A percentile compares a stretch with the other conserved stretches of the same genome.
Evolutionary conservation across 106 monocot genomes (phyloP).

Genomic region (Vanilla planifolia): DNA sequence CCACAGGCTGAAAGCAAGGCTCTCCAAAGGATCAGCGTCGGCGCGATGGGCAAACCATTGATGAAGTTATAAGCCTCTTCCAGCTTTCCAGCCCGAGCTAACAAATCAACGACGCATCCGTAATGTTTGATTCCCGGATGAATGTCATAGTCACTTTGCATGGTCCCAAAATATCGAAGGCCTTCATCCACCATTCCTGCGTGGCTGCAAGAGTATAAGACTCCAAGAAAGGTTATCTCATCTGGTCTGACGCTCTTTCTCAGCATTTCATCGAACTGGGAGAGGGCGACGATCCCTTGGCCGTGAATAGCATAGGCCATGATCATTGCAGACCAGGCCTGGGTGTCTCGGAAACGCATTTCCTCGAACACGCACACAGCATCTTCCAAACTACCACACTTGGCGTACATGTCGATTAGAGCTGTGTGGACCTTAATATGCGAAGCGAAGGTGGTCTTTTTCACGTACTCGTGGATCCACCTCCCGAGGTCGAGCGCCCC

Average conservation of each 20-base stretch:
- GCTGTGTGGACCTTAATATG: conserved; percentile 55
- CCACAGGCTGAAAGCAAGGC: conserved; percentile 56
- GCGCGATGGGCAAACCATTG: conserved; percentile 32
- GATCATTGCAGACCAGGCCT: conserved; percentile 83
- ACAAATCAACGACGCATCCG: conserved; percentile 64
- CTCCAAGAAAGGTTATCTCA: conserved; percentile 66
- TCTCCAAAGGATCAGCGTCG: conserved; percentile 66
- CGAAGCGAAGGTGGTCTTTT: conserved; percentile 29
- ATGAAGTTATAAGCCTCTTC: conserved; percentile 57
- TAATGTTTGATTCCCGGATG: conserved; percentile 62
- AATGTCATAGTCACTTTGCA: conserved; percentile 25
- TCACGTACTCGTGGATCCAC: conserved; percentile 61
- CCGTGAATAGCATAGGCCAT: conserved; percentile 67
- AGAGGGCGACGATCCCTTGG: conserved; percentile 31
- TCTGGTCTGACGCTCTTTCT: conserved; percentile 37
- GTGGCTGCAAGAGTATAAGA: conserved; percentile 78
- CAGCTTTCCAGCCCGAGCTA: conserved; percentile 50
- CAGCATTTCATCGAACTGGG: conserved; percentile 44
- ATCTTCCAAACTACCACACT: conserved; percentile 76
- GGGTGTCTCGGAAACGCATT: conserved; percentile 49
- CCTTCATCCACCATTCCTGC: conserved; percentile 67
- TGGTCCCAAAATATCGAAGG: conserved; percentile 38
- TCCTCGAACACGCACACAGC: conserved; percentile 42
- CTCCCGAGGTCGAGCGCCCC: conserved; percentile 62
- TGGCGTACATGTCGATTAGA: conserved; percentile 78